Evolutionary conservation across 352 stramenopile species (phyloP), one percentile per base, ranked within the genome.

Genomic region (Phytophthora vignae): DNA sequence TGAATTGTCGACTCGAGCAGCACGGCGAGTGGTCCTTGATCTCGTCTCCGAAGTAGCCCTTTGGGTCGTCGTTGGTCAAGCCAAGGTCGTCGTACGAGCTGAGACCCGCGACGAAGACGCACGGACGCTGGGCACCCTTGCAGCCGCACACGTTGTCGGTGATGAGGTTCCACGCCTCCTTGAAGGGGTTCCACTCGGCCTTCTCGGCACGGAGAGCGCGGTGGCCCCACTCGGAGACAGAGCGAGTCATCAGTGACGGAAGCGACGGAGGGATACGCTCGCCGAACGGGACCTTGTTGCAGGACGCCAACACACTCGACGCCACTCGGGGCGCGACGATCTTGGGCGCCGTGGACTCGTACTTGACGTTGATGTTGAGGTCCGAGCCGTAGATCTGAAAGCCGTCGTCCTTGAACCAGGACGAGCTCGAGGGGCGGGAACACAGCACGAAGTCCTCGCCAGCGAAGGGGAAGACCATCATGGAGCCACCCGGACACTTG

Each of bases 31-130:
- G 78, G 17, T 80, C 74, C 3, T 73, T 31, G 25, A 90, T 74
- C 36, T 84, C 72, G 44, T 76, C 65, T 11, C 82, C 82, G 56
- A 90, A 91, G 63, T 84, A 90, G 17, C 62, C 40, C 44, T 75
- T 65, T 0, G 73, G 63, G 38, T 85, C 73, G 4, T 78, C 21
- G 42, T 74, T 48, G 0, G 64, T 74, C 42, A 91, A 38, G 2
- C 73, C 80, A 19, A 64, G 36, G 7, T 88, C 77, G 1, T 65
- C 55, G 14, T 73, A 70, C 33, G 73, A 69, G 31, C 72, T 85
- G 17, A 90, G 54, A 10, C 83, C 85, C 19, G 85, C 77, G 61
- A 93, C 66, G 56, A 93, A 91, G 21, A 93, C 56, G 42, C 85
- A 93, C 11, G 78, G 54, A 7, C 81, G 75, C 12, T 64, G 36